Conservation (phyloP, 2,329 filamentous ascomycete genomes). For the Aureobasidium namibiae region DNA sequence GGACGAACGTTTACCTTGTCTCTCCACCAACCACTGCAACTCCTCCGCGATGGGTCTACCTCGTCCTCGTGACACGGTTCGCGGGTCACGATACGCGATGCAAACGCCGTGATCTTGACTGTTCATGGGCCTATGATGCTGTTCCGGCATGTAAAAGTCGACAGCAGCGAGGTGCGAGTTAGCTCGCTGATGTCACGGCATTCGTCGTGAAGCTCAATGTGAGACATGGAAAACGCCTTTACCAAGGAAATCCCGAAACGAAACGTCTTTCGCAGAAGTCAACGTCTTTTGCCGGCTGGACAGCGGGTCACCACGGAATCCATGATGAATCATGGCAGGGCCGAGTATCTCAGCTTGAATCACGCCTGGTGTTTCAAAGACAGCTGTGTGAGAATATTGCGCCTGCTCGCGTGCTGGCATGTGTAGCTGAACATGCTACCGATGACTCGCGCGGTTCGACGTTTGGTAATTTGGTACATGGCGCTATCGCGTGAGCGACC, state of each 20-base stretch:
- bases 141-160: neutral
- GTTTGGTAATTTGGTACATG: neutral
- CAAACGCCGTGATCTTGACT: neutral
- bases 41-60: neutral
- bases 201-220: neutral
- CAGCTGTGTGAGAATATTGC: neutral
- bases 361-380: neutral
- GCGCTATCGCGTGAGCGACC: neutral
- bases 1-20: neutral
- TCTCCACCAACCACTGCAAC: neutral
- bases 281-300: neutral
- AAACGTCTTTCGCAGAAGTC: neutral
- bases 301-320: neutral
- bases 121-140: neutral
- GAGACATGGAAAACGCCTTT: constrained; percentile 6
- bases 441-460: neutral
- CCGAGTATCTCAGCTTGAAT: neutral
- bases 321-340: too few relatives aligned
- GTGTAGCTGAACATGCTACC: neutral
- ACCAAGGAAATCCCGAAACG: neutral
- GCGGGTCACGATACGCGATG: neutral
- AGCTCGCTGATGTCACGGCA: neutral
- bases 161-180: neutral
- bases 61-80: neutral
- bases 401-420: neutral